phyloP scores from a whole-genome alignment of 164 flowering plant genomes.

The Sedum album region DNA sequence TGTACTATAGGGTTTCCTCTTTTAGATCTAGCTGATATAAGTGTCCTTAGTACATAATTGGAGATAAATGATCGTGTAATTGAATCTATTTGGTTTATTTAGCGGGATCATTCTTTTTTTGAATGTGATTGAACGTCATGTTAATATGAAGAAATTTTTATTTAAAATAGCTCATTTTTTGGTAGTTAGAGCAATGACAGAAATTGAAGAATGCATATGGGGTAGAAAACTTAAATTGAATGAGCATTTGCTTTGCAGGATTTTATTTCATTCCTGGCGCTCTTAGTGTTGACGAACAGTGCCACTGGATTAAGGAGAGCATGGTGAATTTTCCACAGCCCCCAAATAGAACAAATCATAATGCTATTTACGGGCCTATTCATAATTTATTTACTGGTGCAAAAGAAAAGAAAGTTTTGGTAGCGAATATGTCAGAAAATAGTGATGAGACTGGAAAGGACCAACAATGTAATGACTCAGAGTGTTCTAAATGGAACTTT shows the following conservation, averaged over 20 bases:
- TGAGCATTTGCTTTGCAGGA: slow-evolving; percentile 30
- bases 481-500: slow-evolving; percentile 39
- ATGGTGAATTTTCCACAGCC: slow-evolving; percentile 82
- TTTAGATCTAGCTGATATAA: slow-evolving; percentile 8
- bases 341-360: slow-evolving; percentile 90
- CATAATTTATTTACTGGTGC: slow-evolving; percentile 53
- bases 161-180: no score
- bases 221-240: not conserved
- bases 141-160: no score
- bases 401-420: slow-evolving; percentile 41
- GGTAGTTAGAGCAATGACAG: no score
- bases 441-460: slow-evolving; percentile 14
- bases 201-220: no score
- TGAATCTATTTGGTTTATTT: no score
- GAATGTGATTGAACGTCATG: no score
- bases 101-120: no score
- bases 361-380: slow-evolving; percentile 71
- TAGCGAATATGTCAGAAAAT: slow-evolving; percentile 21
- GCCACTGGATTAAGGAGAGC: slow-evolving; percentile 81
- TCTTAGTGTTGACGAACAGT: slow-evolving; percentile 67
- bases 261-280: slow-evolving; percentile 92
- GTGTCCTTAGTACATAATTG: not conserved
- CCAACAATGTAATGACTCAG: slow-evolving; percentile 14
- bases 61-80: no score
- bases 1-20: not conserved